Evolutionary conservation across 2,329 filamentous ascomycete genomes (phyloP), one percentile per base, ranked within the genome.

Genomic region (Xylaria arbuscula): DNA sequence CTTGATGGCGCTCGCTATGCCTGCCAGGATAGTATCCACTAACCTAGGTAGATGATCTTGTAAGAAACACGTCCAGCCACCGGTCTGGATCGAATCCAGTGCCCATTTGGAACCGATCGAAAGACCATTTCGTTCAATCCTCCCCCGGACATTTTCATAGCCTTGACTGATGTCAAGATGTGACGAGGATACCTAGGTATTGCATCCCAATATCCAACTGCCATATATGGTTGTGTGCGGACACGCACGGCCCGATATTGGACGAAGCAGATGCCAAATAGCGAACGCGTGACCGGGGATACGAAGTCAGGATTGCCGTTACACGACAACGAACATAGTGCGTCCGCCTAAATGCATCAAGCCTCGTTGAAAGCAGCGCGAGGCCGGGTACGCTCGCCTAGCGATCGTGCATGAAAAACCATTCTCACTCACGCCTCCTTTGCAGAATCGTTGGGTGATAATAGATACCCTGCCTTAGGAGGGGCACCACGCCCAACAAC

Each of bases 241-340:
- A 32, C 56, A 60, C 48, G 50, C 55, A 65, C 36, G 50, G 61
- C 32, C 51, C 42, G 50, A 68, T 40, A 22, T 42, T 40, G 51
- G 54, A 48, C 48, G 47, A 59, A 36, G 58, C 48, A 66, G 19
- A 58, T 24, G 28, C 51, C 54, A 54, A 54, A 62, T 54, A 34
- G 32, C 28, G 47, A 62, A 17, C 45, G 22, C 24, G 53, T 51
- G 45, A 50, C 38, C 38, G 38, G 53, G 17, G 54, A 59, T 60
- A 63, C 65, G 55, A 62, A 58, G 38, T 24, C 34, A 47, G 53
- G 64, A 32, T 45, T 63, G 42, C 58, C 17, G 68, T 70, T 63
- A 64, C 58, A 70, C 66, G 28, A 32, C 54, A 70, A 68, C 66
- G 62, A 28, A 68, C 36, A 47, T 62, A 5, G 50, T 54, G 53